These are phyloP conservation scores for Kalaharituber pfeilii DNA, from an alignment of 2,329 filamentous ascomycete species.

Conservation along the genomic window DNA sequence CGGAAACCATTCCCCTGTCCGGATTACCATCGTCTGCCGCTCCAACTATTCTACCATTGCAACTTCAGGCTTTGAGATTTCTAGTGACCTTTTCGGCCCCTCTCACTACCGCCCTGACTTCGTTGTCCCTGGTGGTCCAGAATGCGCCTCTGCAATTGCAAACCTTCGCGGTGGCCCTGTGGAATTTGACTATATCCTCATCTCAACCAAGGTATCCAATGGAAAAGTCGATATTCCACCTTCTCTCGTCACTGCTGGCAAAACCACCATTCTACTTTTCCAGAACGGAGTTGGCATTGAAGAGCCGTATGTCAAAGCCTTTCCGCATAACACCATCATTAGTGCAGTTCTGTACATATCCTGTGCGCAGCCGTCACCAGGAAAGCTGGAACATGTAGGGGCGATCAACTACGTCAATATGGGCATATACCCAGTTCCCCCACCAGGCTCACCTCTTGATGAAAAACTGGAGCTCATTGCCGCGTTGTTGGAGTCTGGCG, in stretches of 20 bases:
- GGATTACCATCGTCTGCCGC: slow-evolving; percentile 53
- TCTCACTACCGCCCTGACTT: slow-evolving; percentile 45
- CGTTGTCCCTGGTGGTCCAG: slow-evolving; percentile 44
- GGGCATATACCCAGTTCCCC: slow-evolving; percentile 32
- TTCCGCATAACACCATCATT: slow-evolving; percentile 37
- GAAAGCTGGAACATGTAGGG: slow-evolving; percentile 30
- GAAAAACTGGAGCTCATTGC: slow-evolving; percentile 25
- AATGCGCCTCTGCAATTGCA: slow-evolving; percentile 31
- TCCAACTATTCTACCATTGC: slow-evolving; percentile 53
- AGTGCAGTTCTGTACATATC: slow-evolving; percentile 40
- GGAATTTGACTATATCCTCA: slow-evolving; percentile 49
- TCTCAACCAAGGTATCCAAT: slow-evolving; percentile 49
- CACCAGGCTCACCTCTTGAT: slow-evolving; percentile 4
- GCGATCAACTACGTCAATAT: slow-evolving; percentile 35
- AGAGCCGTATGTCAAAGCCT: slow-evolving; percentile 34
- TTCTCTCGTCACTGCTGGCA: slow-evolving; percentile 14
- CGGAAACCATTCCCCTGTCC: slow-evolving; percentile 28
- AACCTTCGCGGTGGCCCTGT: slow-evolving; percentile 8
- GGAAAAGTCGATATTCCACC: background rate
- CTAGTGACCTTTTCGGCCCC: slow-evolving; percentile 49
- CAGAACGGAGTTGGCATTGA: slow-evolving; percentile 48
- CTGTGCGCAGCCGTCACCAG: slow-evolving; percentile 28
- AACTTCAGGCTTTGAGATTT: slow-evolving; percentile 43
- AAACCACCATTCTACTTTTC: slow-evolving; percentile 40
- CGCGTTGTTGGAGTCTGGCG: slow-evolving; percentile 29